Conservation (phyloP, 1,139 yeast species). For the Ogataea hybrid region DNA sequence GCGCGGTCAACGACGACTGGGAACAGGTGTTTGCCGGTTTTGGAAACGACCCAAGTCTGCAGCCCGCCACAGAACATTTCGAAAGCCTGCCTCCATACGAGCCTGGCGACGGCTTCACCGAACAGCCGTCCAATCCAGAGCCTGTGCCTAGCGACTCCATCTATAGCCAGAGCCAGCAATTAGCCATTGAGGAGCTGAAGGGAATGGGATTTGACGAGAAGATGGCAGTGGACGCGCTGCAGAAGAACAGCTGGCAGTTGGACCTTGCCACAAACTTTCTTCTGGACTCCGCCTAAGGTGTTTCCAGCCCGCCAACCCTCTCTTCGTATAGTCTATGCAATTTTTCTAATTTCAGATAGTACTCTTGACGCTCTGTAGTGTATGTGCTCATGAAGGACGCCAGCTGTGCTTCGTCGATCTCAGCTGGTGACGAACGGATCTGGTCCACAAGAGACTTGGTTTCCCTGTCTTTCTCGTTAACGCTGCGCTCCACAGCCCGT, state of each 20-base stretch:
- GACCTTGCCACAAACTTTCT: constrained; percentile 84
- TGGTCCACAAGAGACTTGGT: constrained; percentile 35
- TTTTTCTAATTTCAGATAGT: constrained; percentile 57
- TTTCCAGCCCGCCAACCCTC: constrained; percentile 52
- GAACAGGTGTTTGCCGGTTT: constrained; percentile 91
- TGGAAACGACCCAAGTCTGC: constrained; percentile 50
- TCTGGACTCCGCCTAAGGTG: constrained; percentile 55
- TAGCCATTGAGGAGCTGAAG: constrained; percentile 69
- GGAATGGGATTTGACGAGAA: constrained; percentile 85
- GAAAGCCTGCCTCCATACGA: constrained; percentile 22
- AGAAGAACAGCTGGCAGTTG: constrained; percentile 67
- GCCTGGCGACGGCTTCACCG: constrained; percentile 10
- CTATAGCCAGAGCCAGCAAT: constrained; percentile 29
- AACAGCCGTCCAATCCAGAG: not conserved
- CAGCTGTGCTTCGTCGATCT: constrained; percentile 12
- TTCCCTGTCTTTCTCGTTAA: constrained; percentile 33
- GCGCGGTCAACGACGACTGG: constrained; percentile 71
- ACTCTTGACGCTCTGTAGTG: constrained; percentile 43
- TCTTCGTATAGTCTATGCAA: constrained; percentile 64
- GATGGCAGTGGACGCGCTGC: constrained; percentile 67
- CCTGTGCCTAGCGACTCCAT: constrained; percentile 8
- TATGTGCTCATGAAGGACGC: constrained; percentile 44
- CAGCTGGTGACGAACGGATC: constrained; percentile 21
- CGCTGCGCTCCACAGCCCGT: constrained; percentile 30
- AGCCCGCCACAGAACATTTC: constrained; percentile 15